Evolutionary conservation across 805 yeast species (phyloP), one percentile per base, ranked within the genome.

Genomic region (Tetrapisispora taiwanensis): DNA sequence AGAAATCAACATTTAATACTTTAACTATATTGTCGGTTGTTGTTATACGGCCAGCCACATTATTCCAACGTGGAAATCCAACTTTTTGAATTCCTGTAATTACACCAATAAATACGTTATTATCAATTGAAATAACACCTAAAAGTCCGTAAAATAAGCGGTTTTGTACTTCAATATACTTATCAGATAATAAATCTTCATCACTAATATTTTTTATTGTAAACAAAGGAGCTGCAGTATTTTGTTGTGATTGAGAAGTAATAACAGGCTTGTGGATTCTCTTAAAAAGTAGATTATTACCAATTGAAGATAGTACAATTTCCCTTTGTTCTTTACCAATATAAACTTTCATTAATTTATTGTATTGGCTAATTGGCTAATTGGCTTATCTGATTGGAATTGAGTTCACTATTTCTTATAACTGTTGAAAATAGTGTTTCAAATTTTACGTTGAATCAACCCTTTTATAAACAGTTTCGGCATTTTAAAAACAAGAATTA

Each of bases 301-400:
- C 73, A 36, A 73, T 71, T 18, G 81, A 73, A 3, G 78, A 75
- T 3, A 87, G 67, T 2, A 85, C 81, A 46, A 85, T 68, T 10
- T 89, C 74, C 44, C 95, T 68, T 1, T 92, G 90, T 30, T 69
- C 60, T 45, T 72, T 75, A 45, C 82, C 76, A 43, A 83, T 69
- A 60, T 70, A 78, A 12, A 84, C 71, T 59, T 67, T 73, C 88
- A 84, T 84, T 26, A 5, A 3, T 24, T 22, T 22, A n/a, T n/a
- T n/a, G n/a, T n/a, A n/a, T n/a, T n/a, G n/a, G n/a, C n/a, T n/a
- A n/a, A n/a, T n/a, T n/a, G n/a, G n/a, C n/a, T n/a, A n/a, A n/a
- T n/a, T n/a, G n/a, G n/a, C n/a, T n/a, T n/a, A 22, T 6, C 26
- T 22, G 8, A 22, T 6, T 22, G 5, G 5, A 5, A 22, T 22